Evolutionary conservation across 352 stramenopile genomes (phyloP).

Genomic region (Phytophthora chlamydospora): DNA sequence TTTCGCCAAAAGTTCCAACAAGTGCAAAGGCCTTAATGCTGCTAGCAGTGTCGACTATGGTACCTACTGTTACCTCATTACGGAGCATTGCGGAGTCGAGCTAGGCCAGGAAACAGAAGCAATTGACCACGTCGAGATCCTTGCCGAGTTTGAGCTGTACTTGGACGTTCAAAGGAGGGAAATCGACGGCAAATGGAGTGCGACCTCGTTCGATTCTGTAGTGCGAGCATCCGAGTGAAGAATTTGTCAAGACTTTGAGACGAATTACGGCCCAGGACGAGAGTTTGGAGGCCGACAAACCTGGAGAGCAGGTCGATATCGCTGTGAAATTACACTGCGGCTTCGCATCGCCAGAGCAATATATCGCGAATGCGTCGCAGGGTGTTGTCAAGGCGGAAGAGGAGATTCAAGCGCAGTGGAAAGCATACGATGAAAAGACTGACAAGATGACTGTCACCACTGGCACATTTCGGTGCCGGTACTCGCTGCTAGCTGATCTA

Average conservation of each 20-base stretch:
- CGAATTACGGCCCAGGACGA: constrained; percentile 12
- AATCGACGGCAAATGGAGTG: too few relatives aligned
- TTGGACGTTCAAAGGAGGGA: constrained; percentile 12
- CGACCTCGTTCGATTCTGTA: constrained; percentile 20
- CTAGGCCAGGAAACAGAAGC: constrained; percentile 18
- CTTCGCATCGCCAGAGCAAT: too few relatives aligned
- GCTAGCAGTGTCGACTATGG: constrained; percentile 13
- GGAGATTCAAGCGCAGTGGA: neutral
- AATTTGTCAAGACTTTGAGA: constrained; percentile 7
- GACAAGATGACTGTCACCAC: neutral
- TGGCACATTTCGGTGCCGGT: constrained; percentile 12
- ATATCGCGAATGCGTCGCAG: neutral
- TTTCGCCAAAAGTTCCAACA: too few relatives aligned
- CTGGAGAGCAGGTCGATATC: constrained; percentile 16
- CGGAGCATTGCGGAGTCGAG: constrained; percentile 25
- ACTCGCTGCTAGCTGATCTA: too few relatives aligned
- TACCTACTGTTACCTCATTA: constrained; percentile 36
- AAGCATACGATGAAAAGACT: neutral
- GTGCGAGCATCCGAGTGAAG: constrained; percentile 7
- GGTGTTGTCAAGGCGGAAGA: constrained; percentile 6
- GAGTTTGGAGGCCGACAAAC: neutral
- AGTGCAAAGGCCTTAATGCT: too few relatives aligned
- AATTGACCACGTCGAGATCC: constrained; percentile 20
- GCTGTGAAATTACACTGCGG: constrained; percentile 5
- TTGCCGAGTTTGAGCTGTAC: constrained; percentile 8